Conservation (phyloP, 176 grass and related monocot genomes). For the Alopecurus myosuroides region DNA sequence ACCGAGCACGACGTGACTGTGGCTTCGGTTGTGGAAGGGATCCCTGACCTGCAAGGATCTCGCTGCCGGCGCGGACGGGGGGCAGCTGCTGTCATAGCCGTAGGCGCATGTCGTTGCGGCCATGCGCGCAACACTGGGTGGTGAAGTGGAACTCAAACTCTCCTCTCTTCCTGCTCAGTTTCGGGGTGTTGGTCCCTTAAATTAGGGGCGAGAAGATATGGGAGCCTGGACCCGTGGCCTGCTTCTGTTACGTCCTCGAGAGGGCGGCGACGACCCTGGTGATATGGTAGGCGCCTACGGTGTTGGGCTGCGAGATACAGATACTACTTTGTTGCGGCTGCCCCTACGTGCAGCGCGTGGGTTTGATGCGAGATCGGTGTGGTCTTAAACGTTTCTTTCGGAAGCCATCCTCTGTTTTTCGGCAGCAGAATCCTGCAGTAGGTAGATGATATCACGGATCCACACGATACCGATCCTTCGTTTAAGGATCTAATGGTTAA, state of each 20-base stretch:
- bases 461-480: not conserved
- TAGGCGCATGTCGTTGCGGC: constrained; percentile 25
- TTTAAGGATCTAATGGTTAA: too few species aligned
- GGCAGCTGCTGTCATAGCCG: not conserved
- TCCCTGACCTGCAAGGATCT: not conserved
- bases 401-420: not conserved
- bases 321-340: not conserved
- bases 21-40: not conserved
- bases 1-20: not conserved
- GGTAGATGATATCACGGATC: not conserved
- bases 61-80: not conserved
- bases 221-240: constrained; percentile 21
- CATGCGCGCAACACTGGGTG: constrained; percentile 4
- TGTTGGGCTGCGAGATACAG: constrained; percentile 11
- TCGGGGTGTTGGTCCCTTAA: not conserved
- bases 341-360: not conserved
- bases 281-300: not conserved
- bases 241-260: not conserved
- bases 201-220: constrained; percentile 3
- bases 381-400: not conserved
- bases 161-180: not conserved
- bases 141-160: constrained; percentile 7
- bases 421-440: not conserved
- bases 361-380: not conserved
- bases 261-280: not conserved